Evolutionary conservation across 495 filamentous ascomycete genomes (phyloP).

Genomic region (Xylaria bambusicola): DNA sequence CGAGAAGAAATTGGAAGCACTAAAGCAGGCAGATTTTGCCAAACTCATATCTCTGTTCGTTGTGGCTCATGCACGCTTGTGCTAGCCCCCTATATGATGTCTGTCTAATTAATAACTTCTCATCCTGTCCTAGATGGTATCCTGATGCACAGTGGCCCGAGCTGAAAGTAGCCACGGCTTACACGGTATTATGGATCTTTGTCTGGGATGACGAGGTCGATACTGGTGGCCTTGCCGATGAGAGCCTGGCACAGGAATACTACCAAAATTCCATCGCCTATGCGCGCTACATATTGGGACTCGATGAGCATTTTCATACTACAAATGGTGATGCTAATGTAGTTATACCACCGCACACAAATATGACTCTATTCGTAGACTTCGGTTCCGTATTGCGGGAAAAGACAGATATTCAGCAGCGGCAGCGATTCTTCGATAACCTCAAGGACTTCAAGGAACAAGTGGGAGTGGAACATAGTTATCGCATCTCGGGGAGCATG

Average conservation of each 20-base stretch:
- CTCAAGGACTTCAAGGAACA: conserved; percentile 24
- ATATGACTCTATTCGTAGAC: conserved; percentile 26
- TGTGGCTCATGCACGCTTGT: too few relatives aligned
- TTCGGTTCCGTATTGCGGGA: conserved; percentile 19
- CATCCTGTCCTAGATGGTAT: conserved; percentile 21
- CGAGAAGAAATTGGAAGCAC: conserved; percentile 25
- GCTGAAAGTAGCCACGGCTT: conserved; percentile 25
- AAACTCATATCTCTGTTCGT: conserved; percentile 27
- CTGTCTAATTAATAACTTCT: too few relatives aligned
- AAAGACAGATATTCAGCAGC: conserved; percentile 18
- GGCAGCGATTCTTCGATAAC: conserved; percentile 25
- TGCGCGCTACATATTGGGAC: conserved; percentile 19
- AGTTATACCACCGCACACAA: conserved; percentile 11
- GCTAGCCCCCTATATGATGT: background rate
- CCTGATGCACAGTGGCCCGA: conserved; percentile 27
- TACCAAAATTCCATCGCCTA: conserved; percentile 24
- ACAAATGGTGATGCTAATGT: conserved; percentile 2
- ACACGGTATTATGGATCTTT: conserved; percentile 29
- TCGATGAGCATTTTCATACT: conserved; percentile 2
- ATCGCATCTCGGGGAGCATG: conserved; percentile 19
- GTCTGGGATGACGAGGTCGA: conserved; percentile 29
- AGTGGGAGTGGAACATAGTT: conserved; percentile 22
- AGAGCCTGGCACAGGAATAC: conserved; percentile 22
- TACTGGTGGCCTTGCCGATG: conserved; percentile 24
- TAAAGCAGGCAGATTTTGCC: conserved; percentile 26